Conservation (phyloP, 306 rosid species). For the Castanea crenata region DNA sequence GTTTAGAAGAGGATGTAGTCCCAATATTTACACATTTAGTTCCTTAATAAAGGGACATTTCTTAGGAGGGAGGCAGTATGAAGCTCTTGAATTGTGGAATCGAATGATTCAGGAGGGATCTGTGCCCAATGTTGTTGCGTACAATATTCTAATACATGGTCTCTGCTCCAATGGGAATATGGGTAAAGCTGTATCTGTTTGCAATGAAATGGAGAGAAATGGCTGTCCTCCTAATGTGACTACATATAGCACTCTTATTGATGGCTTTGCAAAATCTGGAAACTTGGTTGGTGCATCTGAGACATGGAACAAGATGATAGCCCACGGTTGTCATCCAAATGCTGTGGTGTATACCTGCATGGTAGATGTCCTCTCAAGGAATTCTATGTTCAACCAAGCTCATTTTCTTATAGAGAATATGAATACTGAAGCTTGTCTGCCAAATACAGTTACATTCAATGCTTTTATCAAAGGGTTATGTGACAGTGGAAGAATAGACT, state of each 20-base stretch:
- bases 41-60: constrained; percentile 70
- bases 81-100: constrained; percentile 69
- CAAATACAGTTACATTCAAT: constrained; percentile 69
- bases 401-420: constrained; percentile 54
- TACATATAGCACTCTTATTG: constrained; percentile 61
- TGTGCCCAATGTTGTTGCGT: constrained; percentile 59
- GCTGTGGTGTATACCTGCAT: constrained; percentile 72
- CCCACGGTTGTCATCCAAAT: constrained; percentile 66
- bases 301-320: constrained; percentile 81
- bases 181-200: constrained; percentile 44
- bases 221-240: constrained; percentile 58
- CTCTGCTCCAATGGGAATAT: constrained; percentile 62
- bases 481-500: constrained; percentile 48
- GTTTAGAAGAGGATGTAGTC: constrained; percentile 71
- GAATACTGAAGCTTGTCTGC: constrained; percentile 67
- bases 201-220: constrained; percentile 52
- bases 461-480: constrained; percentile 75
- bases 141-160: constrained; percentile 60
- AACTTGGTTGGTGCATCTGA: constrained; percentile 61
- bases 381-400: constrained; percentile 63
- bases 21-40: constrained; percentile 69
- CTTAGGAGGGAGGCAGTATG: constrained; percentile 41
- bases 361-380: constrained; percentile 78
- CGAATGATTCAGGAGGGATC: constrained; percentile 50
- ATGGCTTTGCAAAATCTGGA: constrained; percentile 71